Evolutionary conservation across 78 protist species (phyloP), one percentile per base, ranked within the genome.

Genomic region (Dictyostelium firmibasis): DNA sequence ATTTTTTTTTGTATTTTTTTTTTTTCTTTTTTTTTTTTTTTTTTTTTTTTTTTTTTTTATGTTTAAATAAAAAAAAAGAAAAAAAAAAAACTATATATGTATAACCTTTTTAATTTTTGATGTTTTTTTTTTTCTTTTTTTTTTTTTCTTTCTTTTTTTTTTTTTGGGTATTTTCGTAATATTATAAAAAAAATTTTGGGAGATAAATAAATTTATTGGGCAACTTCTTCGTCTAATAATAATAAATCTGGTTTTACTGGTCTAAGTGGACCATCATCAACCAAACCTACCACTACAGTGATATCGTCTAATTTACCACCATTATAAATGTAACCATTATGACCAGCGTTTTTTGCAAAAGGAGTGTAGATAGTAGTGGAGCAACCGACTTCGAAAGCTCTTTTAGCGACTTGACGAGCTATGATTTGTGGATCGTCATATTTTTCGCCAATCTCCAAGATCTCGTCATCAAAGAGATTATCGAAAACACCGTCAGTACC

Each of bases 401-500:
- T 31, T 29, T 92, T 81, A 33, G 96, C 88, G 13, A 92, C 77
- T 35, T 43, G 14, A 27, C 82, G 29, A 13, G 96, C 96, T 14
- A 85, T 81, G 10, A 9, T 79, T 67, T 92, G 91, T 47, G 96
- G 85, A 2, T 92, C 96, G 3, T 36, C 41, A 47, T 38, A 31
- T 29, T 83, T 92, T 20, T 41, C 43, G 31, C 82, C 76, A 41
- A 81, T 78, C 35, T 79, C 85, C 3, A 91, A 44, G 41, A 96
- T 92, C 35, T 96, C 97, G 3, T 85, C 89, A 81, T 93, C 96
- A 57, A 81, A 96, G 25, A 97, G 50, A 44, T 97, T 97, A 88
- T 97, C 98, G 57, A 93, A 92, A 31, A 97, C 81, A 36, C 98
- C 98, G 43, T 97, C 98, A 29, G 98, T 93, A 31, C 96, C 97